Evolutionary conservation across 1,284 basidiomycete species (phyloP).

Genomic region (Sporisorium graminicola): DNA sequence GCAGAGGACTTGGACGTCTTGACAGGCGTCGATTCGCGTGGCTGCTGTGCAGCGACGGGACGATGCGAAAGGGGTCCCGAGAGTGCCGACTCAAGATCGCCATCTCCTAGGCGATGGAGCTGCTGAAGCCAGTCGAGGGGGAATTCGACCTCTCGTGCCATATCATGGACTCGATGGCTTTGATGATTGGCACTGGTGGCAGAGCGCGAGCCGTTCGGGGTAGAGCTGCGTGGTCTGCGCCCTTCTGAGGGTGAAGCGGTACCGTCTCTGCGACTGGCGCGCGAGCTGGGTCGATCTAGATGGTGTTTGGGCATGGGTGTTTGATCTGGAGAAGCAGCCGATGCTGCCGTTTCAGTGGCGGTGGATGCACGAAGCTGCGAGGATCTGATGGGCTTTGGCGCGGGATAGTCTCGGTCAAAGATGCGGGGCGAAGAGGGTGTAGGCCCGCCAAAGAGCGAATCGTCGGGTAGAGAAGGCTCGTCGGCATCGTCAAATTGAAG

Average conservation of each 20-base stretch:
- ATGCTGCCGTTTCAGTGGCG: neutral
- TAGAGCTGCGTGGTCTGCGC: constrained; percentile 21
- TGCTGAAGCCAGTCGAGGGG: constrained; percentile 42
- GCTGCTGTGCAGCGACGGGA: constrained; percentile 18
- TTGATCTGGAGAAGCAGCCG: constrained; percentile 35
- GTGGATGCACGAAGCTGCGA: neutral
- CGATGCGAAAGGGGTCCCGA: constrained; percentile 44
- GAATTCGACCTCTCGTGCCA: constrained; percentile 37
- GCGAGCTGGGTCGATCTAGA: constrained; percentile 22
- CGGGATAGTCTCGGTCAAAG: constrained; percentile 26
- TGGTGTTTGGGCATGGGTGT: constrained; percentile 49
- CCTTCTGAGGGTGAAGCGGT: constrained; percentile 27
- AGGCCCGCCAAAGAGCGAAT: constrained; percentile 44
- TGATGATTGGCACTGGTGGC: neutral
- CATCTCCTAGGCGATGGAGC: constrained; percentile 31
- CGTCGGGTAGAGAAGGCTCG: constrained; percentile 26
- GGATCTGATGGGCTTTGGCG: constrained; percentile 13
- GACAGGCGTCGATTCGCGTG: constrained; percentile 43
- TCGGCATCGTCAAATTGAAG: constrained; percentile 53
- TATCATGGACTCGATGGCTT: constrained; percentile 19
- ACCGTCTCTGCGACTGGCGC: constrained; percentile 27
- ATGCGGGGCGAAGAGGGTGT: constrained; percentile 22
- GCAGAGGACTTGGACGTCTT: constrained; percentile 17
- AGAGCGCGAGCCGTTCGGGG: constrained; percentile 17
- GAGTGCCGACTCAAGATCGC: constrained; percentile 33